phyloP scores from a whole-genome alignment of 2,329 filamentous ascomycete genomes.

The Scedosporium apiospermum region DNA sequence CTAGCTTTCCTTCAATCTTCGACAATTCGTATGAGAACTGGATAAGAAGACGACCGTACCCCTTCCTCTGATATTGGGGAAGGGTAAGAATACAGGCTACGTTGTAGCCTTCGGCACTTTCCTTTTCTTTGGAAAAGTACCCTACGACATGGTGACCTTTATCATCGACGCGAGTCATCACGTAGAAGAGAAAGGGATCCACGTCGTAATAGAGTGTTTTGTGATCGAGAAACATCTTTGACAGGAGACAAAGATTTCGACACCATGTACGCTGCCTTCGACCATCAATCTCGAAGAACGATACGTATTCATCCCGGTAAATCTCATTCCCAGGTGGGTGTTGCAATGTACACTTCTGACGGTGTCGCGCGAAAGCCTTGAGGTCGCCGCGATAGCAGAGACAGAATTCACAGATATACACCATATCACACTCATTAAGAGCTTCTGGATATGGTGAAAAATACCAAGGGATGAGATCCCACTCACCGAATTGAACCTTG shows the following conservation, averaged over 20 bases:
- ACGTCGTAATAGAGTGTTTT: constrained; percentile 99
- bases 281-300: constrained; percentile 96
- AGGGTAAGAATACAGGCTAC: constrained; percentile 95
- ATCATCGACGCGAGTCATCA: constrained; percentile 85
- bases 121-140: constrained; percentile 99
- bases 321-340: constrained; percentile 98
- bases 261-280: constrained; percentile 92
- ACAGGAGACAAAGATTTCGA: constrained; percentile 86
- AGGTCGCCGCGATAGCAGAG: constrained; percentile 80
- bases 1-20: constrained; percentile 89
- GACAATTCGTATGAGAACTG: constrained; percentile 96
- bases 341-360: constrained; percentile 78
- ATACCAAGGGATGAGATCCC: constrained; percentile 95
- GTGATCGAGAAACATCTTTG: constrained; percentile 94
- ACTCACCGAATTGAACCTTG: constrained; percentile 86
- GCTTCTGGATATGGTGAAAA: constrained; percentile 93
- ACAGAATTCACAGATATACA: constrained; percentile 97
- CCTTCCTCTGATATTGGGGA: constrained; percentile 91
- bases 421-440: constrained; percentile 79
- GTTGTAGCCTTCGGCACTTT: constrained; percentile 94
- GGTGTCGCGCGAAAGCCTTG: constrained; percentile 76
- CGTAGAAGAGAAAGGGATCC: constrained; percentile 98
- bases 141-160: constrained; percentile 93
- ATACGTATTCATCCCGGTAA: constrained; percentile 87
- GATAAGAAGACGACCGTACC: constrained; percentile 86